Percentiles rank a stretch among this genome's conserved stretches.
Evolutionary conservation across 83 land plant genomes (phyloP).

Genomic region (Diphasiastrum complanatum): DNA sequence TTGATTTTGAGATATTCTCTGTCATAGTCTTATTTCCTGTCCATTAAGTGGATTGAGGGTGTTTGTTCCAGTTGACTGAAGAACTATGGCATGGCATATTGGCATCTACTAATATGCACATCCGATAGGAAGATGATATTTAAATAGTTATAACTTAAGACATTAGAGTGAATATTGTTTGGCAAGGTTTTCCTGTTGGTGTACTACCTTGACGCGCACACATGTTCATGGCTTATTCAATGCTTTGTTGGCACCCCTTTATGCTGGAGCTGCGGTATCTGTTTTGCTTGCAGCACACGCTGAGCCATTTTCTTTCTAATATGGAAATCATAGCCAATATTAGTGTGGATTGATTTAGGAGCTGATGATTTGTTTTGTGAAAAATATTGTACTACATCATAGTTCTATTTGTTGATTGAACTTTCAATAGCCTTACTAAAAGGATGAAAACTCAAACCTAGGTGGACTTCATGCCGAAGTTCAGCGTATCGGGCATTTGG

Average conservation of each 20-base stretch:
- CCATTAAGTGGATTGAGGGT: too few species aligned
- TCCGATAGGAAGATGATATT: too few species aligned
- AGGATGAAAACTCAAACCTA: conserved; percentile 11
- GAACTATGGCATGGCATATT: too few species aligned
- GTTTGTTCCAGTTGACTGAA: conserved; percentile 2
- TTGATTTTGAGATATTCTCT: neutral
- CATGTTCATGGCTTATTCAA: conserved; percentile 99
- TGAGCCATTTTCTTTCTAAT: neutral
- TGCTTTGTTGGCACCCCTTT: conserved; percentile 88
- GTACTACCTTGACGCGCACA: conserved; percentile 10
- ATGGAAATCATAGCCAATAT: neutral
- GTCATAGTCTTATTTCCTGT: too few species aligned
- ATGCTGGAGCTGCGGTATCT: conserved; percentile 86
- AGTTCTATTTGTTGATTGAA: neutral
- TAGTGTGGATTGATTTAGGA: too few species aligned
- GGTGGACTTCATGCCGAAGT: conserved; percentile 96
- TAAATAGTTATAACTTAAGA: too few species aligned
- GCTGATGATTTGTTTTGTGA: too few species aligned
- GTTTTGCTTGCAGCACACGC: neutral
- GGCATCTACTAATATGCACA: too few species aligned
- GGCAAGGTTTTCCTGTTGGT: too few species aligned
- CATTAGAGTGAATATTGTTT: too few species aligned
- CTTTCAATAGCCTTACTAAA: neutral
- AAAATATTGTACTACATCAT: too few species aligned
- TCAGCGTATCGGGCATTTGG: conserved; percentile 92